Conservation (phyloP, 768 basidiomycete genomes). For the Chlorophyllum brunneum region DNA sequence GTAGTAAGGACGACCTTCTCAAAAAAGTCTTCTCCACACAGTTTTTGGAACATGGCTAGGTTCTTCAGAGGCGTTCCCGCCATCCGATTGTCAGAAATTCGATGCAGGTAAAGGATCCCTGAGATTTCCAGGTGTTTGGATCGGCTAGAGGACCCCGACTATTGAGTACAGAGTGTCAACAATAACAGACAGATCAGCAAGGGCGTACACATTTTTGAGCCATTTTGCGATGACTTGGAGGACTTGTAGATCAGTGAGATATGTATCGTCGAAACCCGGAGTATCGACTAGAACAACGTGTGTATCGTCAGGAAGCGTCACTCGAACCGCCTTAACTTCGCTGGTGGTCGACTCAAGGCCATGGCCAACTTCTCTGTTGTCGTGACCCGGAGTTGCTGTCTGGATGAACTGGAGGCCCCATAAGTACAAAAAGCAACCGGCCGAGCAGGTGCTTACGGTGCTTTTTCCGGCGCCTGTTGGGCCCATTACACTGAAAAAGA, state of each 20-base stretch:
- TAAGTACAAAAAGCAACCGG: neutral
- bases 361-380: conserved; percentile 19
- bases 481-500: neutral
- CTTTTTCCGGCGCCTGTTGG: conserved; percentile 10
- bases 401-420: neutral
- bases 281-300: conserved; percentile 15
- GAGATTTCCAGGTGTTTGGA: neutral
- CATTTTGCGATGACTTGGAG: conserved; percentile 22
- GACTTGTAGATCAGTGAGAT: conserved; percentile 11
- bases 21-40: conserved; percentile 5
- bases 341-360: conserved; percentile 20
- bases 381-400: conserved; percentile 16
- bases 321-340: conserved; percentile 16
- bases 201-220: conserved; percentile 13
- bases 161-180: neutral
- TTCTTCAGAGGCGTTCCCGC: conserved; percentile 1
- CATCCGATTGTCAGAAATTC: conserved; percentile 5
- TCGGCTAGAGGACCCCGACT: neutral
- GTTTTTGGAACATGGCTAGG: conserved; percentile 4
- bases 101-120: conserved; percentile 6
- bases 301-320: neutral
- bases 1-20: conserved; percentile 1
- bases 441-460: neutral
- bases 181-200: neutral
- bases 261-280: conserved; percentile 12